Base-by-base conservation (phyloP, 495 filamentous ascomycete species). In the Filosporella fistucella region DNA sequence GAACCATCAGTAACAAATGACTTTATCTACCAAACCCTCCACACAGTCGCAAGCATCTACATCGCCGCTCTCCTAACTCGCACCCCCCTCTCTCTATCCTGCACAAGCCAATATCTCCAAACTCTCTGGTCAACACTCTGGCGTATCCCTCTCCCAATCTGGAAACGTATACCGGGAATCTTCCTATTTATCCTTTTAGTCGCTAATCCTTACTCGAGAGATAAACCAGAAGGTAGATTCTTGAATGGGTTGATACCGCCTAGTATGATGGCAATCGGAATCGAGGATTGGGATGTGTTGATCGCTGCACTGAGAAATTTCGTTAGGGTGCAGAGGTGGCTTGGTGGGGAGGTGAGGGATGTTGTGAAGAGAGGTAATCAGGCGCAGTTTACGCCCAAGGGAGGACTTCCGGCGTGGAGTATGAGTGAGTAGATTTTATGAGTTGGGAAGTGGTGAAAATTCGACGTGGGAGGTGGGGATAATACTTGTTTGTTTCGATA, bases 141-240 rank as follows among this genome's bases (percentile, higher is more conserved):
- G 51, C 18, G 47, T n/a, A 37, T 59, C 1, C 48, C 51, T 12
- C 40, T 59, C 2, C 26, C 43, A 12, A 42, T 41, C 6, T 59
- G 56, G 56, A 59, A 52, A 35, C 29, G 45, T n/a, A 45, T 49
- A 4, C 56, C 56, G 1, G 56, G 51, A 4, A 44, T 59, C 4
- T 59, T 55, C 34, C 26, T 49, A 21, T 59, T 37, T 38, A 25
- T 55, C 9, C 21, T 52, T 8, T 14, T 52, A 11, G 29, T 42
- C 7, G 41, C 45, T 5, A 55, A 38, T n/a, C 52, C 56, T 10
- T 49, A 39, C 24, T 29, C 51, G 17, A 42, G 44, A 23, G 28
- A 45, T 20, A 51, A 30, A 21, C 47, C 47, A 2, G 47, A 53
- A 17, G 56, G 50, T 1, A 35, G 51, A 17, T 52, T 54, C 35